Base-by-base conservation (phyloP, 2,329 filamentous ascomycete genomes). In the Claviceps paspali region DNA sequence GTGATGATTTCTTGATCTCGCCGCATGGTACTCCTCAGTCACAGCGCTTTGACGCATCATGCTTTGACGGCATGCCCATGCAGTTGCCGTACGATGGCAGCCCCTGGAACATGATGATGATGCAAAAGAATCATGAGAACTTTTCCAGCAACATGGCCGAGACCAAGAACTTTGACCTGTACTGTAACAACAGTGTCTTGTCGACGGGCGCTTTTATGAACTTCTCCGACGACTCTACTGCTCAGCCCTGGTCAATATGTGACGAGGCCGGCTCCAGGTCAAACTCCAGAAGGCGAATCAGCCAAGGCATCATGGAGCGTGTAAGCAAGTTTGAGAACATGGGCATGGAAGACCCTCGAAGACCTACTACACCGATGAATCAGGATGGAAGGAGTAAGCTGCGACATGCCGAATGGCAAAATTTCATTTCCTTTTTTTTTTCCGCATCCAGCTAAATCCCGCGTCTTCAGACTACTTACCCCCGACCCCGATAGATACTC, bases 401-500 rank as follows among this genome's bases (percentile, higher is more conserved):
- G 55, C 24, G 15, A 22, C 9, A 18, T 6, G 18, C 17, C 11
- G 14, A 22, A 26, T 3, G 12, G 6, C 9, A 23, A 18, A 15
- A 11, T 19, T 18, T 12, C 8, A n/a, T n/a, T n/a, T n/a, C n/a
- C n/a, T n/a, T n/a, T n/a, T n/a, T n/a, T n/a, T n/a, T n/a, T n/a
- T n/a, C 32, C n/a, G 22, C 42, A 29, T 29, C 23, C 36, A 36
- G 35, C n/a, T 41, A 9, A 35, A 12, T n/a, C 41, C 36, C 31
- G 33, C 35, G 38, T 32, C 42, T 22, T 24, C 41, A 77, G 76
- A 62, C 45, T 78, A 74, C 48, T 72, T 73, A 45, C 79, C 79
- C 40, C 70, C 77, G 32, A 83, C 79, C 21, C 79, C 80, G 37
- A 70, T 69, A 48, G 72, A 75, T 36, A 81, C 76, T 15, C 77